Conservation (phyloP, 805 yeast species). For the Yamadazyma endophytica region DNA sequence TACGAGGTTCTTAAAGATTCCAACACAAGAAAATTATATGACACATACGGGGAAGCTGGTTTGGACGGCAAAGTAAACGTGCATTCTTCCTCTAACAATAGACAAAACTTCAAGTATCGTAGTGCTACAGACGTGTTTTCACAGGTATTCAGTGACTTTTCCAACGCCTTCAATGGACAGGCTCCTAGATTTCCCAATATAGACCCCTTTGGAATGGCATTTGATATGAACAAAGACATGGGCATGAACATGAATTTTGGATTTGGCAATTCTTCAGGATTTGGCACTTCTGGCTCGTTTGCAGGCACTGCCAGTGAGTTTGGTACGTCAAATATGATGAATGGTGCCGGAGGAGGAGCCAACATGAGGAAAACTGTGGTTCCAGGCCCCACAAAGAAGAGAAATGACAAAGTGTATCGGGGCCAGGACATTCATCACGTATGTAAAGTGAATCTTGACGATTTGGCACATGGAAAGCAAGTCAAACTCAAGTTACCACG, state of each 20-base stretch:
- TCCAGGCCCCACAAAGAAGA: conserved; percentile 15
- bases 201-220: conserved; percentile 3
- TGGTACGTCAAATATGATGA: conserved; percentile 4
- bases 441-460: conserved; percentile 48
- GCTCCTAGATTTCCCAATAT: not conserved
- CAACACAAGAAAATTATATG: conserved; percentile 45
- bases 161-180: conserved; percentile 17
- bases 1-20: conserved; percentile 57
- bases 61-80: conserved; percentile 21
- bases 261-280: not conserved
- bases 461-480: conserved; percentile 55
- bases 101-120: conserved; percentile 6
- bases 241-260: conserved; percentile 6
- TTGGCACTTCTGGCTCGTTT: too few relatives aligned
- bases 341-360: too few relatives aligned
- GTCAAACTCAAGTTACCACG: conserved; percentile 53
- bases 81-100: not conserved
- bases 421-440: conserved; percentile 58
- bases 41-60: conserved; percentile 47
- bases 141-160: conserved; percentile 33
- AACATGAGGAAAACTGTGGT: conserved; percentile 14
- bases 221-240: conserved; percentile 10
- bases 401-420: conserved; percentile 18
- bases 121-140: conserved; percentile 29
- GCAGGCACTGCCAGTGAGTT: too few relatives aligned